Evolutionary conservation across 768 basidiomycete species (phyloP), one percentile per base, ranked within the genome.

Genomic region (Lactarius deliciosus): DNA sequence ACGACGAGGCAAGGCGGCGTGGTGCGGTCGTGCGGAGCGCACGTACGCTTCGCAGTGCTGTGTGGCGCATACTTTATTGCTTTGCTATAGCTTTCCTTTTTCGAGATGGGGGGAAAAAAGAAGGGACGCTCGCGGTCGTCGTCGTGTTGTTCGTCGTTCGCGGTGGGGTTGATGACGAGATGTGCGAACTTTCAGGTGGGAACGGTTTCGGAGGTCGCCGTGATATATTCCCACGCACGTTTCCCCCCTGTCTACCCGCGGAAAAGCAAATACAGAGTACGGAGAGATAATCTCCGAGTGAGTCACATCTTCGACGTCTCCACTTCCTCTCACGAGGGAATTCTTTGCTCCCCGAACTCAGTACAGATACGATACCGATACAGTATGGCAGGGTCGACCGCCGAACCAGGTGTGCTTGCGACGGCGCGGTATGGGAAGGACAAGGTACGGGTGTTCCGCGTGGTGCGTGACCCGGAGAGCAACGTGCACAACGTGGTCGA

Each of bases 351-450:
- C 18, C 30, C 9, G 8, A 30, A 11, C 11, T 16, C 9, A 10
- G 28, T 11, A 41, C 41, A 41, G 41, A 18, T 32, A 45, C 45
- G 45, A 47, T 50, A 50, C 45, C 45, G 45, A 47, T 50, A 50
- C 45, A 47, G 45, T 22, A 47, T 47, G 25, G 11, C 5, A 53
- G 50, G 50, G 11, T 7, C 50, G 50, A 16, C 13, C 25, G 5
- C 50, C 5, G 62, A 64, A 57, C 60, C 67, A 1, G 67, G 67
- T 13, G 47, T 62, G 55, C 82, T 86, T 63, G 74, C 78, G 3
- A 72, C 75, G 22, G 88, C 91, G 1, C 85, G 86, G 30, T 93
- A 95, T 72, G 95, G 95, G 13, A 98, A 98, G 79, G 89, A 93
- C 77, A 87, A 89, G 69, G 85, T 98, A 18, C 85, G 94, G 28